Evolutionary conservation across 768 basidiomycete species (phyloP).

Genomic region (Russula compacta): DNA sequence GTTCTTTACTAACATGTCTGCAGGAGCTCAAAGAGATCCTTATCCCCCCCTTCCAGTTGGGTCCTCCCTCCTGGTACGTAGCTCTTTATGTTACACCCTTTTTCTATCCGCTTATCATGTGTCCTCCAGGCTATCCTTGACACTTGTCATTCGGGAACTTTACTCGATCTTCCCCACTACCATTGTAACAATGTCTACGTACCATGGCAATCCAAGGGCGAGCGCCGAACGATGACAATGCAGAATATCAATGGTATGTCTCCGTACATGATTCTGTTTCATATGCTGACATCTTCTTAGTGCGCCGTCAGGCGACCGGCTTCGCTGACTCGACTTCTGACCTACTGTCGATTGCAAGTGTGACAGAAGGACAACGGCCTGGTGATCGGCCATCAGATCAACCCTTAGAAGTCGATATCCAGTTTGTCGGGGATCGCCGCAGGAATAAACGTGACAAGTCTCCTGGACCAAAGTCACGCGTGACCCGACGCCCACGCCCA

Average conservation of each 20-base stretch:
- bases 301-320: constrained; percentile 9
- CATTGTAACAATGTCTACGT: constrained; percentile 22
- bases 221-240: constrained; percentile 17
- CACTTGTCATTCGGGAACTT: constrained; percentile 23
- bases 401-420: not conserved
- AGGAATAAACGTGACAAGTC: not conserved
- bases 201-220: constrained; percentile 22
- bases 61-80: constrained; percentile 15
- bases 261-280: not conserved
- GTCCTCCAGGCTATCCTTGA: constrained; percentile 21
- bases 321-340: not conserved
- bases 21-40: constrained; percentile 11
- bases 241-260: constrained; percentile 17
- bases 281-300: not conserved
- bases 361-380: not conserved
- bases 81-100: not conserved
- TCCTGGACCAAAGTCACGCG: not conserved
- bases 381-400: not conserved
- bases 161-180: constrained; percentile 23
- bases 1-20: not conserved
- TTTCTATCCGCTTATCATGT: not conserved
- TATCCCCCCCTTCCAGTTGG: constrained; percentile 19
- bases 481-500: not conserved
- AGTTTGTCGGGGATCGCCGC: not conserved
- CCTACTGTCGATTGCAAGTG: not conserved